Percentiles rank a stretch among this genome's conserved stretches.
phyloP scores from a whole-genome alignment of 2,329 filamentous ascomycete species.

The Corinectria fuckeliana region DNA sequence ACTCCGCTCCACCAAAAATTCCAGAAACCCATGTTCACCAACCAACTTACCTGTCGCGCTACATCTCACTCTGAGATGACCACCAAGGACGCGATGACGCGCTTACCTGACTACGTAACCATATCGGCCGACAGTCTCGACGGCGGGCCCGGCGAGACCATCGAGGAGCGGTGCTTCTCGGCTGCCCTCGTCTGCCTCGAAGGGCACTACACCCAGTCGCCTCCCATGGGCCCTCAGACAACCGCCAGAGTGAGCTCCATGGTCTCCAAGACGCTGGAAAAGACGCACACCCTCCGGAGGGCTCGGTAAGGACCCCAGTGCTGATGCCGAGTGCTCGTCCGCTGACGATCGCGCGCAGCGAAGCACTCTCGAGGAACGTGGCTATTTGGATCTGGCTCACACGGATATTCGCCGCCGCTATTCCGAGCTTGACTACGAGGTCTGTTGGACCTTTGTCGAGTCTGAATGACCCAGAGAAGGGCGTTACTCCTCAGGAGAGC shows the following conservation, averaged over 20 bases:
- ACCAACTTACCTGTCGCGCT: conserved; percentile 15
- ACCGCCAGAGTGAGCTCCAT: conserved; percentile 62
- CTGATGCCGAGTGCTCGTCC: not conserved
- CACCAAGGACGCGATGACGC: conserved; percentile 35
- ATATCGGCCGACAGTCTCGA: conserved; percentile 23
- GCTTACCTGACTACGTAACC: conserved; percentile 33
- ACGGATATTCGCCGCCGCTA: conserved; percentile 65
- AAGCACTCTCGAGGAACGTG: conserved; percentile 66
- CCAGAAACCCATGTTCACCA: conserved; percentile 17
- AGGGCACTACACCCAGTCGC: conserved; percentile 63
- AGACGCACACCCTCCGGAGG: conserved; percentile 66
- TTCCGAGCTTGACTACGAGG: conserved; percentile 65
- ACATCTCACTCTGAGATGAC: conserved; percentile 22
- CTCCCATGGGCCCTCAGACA: conserved; percentile 63
- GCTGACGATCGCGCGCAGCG: conserved; percentile 48
- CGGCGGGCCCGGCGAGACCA: conserved; percentile 51
- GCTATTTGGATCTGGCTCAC: conserved; percentile 71
- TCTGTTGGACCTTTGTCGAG: conserved; percentile 63
- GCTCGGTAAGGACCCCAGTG: conserved; percentile 55
- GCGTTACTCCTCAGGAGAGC: conserved; percentile 66
- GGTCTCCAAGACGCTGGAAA: conserved; percentile 66
- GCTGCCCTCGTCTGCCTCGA: conserved; percentile 67
- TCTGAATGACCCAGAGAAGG: conserved; percentile 60
- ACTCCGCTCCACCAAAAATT: conserved; percentile 32
- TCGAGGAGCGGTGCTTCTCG: conserved; percentile 69